These are phyloP conservation scores for Penicillium samsonianum DNA, from an alignment of 495 filamentous ascomycete genomes.

Conservation along the genomic window DNA sequence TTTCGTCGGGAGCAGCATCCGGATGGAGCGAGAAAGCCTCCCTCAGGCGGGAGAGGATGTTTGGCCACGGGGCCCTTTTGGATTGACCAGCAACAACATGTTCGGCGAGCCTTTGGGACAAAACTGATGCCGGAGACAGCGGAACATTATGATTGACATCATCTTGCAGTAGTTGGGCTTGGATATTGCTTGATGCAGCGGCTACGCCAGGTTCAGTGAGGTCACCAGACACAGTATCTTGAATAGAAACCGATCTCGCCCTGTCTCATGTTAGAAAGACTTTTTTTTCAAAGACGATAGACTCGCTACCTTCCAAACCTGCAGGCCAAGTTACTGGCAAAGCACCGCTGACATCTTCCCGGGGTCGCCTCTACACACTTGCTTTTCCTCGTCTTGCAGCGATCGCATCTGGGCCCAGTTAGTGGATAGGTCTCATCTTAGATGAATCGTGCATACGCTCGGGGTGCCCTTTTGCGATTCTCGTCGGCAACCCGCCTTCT, in stretches of 20 bases:
- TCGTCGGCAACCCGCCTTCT: slow-evolving; percentile 22
- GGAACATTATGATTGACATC: slow-evolving; percentile 3
- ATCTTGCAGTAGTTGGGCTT: background rate
- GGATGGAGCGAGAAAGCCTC: slow-evolving; percentile 25
- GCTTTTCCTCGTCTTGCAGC: slow-evolving; percentile 25
- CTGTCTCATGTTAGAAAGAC: background rate
- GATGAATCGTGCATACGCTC: slow-evolving; percentile 17
- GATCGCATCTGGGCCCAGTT: slow-evolving; percentile 18
- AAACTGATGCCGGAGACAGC: slow-evolving; percentile 15
- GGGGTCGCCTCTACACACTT: slow-evolving; percentile 20
- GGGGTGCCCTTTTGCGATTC: slow-evolving; percentile 25
- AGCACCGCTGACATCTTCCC: slow-evolving; percentile 23
- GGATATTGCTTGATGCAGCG: background rate
- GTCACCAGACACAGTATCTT: background rate
- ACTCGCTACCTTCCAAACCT: slow-evolving; percentile 16
- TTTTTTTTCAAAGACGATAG: background rate
- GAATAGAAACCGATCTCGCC: slow-evolving; percentile 6
- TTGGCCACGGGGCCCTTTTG: slow-evolving; percentile 20
- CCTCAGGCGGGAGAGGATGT: slow-evolving; percentile 21
- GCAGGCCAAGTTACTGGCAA: slow-evolving; percentile 15
- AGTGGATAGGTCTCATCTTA: background rate
- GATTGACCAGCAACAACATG: slow-evolving; percentile 21
- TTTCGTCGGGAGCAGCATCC: slow-evolving; percentile 12
- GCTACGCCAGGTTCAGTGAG: background rate
- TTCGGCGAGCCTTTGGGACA: slow-evolving; percentile 20